A percentile compares a stretch with the other conserved stretches of the same genome.
These are phyloP conservation scores for Wickerhamiella spandovensis DNA, from an alignment of 805 yeast species.

Conservation along the genomic window DNA sequence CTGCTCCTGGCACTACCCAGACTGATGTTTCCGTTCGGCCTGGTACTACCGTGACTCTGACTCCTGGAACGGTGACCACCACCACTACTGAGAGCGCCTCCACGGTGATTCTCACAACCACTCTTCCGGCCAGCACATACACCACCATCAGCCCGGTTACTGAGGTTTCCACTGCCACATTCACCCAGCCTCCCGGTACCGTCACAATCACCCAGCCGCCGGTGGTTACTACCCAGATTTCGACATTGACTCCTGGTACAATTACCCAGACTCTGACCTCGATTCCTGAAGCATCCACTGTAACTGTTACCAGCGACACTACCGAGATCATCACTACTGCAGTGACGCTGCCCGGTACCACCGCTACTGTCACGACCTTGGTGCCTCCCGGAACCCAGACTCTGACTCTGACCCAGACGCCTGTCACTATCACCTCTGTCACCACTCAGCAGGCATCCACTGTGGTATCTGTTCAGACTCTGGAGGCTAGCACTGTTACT, in stretches of 20 bases:
- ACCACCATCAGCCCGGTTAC: not conserved
- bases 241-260: not conserved
- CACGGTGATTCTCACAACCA: not conserved
- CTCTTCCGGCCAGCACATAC: not conserved
- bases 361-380: not conserved
- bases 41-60: conserved; percentile 3
- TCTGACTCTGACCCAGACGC: not conserved
- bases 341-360: not conserved
- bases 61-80: conserved; percentile 6
- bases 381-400: not conserved
- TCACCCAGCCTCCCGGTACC: conserved; percentile 3
- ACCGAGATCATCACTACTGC: not conserved
- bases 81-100: conserved; percentile 3
- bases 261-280: not conserved
- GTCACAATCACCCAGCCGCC: conserved; percentile 2
- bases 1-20: not conserved
- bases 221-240: not conserved
- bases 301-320: not conserved
- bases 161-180: not conserved
- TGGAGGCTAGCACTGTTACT: not conserved
- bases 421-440: not conserved
- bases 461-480: not conserved
- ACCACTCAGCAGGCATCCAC: not conserved
- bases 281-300: not conserved
- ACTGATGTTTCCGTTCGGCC: not conserved